phyloP scores from a whole-genome alignment of 805 yeast species.

The Grigorovia transvaalensis region DNA sequence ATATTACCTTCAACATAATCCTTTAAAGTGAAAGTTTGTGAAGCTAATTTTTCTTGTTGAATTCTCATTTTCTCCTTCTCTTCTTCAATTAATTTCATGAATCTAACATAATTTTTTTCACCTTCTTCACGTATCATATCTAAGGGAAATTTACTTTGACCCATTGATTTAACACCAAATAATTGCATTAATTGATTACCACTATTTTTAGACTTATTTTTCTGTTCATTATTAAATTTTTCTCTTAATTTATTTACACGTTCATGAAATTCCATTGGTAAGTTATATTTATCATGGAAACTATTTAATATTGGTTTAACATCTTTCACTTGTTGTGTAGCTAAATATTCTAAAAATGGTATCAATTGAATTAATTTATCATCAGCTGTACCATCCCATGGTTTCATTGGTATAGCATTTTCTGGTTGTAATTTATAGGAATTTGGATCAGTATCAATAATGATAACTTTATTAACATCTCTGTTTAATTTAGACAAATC shows the following conservation, averaged over 20 bases:
- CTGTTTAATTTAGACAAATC: slow-evolving; percentile 87
- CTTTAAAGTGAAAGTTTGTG: slow-evolving; percentile 74
- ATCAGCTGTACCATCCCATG: slow-evolving; percentile 82
- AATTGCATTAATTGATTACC: slow-evolving; percentile 47
- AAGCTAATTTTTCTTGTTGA: slow-evolving; percentile 71
- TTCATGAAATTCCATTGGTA: slow-evolving; percentile 68
- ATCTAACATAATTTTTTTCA: slow-evolving; percentile 74
- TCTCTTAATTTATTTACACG: slow-evolving; percentile 71
- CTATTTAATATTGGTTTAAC: slow-evolving; percentile 80
- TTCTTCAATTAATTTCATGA: slow-evolving; percentile 75
- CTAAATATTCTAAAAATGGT: slow-evolving; percentile 90
- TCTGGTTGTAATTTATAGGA: slow-evolving; percentile 80
- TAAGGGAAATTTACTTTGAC: slow-evolving; percentile 46
- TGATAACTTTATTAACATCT: slow-evolving; percentile 70
- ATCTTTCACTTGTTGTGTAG: slow-evolving; percentile 75
- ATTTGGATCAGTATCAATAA: slow-evolving; percentile 68
- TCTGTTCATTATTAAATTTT: slow-evolving; percentile 52
- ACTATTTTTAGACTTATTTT: slow-evolving; percentile 26
- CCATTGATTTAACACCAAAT: slow-evolving; percentile 42
- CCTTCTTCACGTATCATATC: slow-evolving; percentile 88
- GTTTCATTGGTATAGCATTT: slow-evolving; percentile 74
- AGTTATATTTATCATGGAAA: slow-evolving; percentile 52
- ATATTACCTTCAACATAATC: slow-evolving; percentile 76
- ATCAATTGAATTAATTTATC: slow-evolving; percentile 71
- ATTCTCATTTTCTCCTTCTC: slow-evolving; percentile 55